Conservation (phyloP, 2,329 filamentous ascomycete genomes). For the Claviceps fusiformis region DNA sequence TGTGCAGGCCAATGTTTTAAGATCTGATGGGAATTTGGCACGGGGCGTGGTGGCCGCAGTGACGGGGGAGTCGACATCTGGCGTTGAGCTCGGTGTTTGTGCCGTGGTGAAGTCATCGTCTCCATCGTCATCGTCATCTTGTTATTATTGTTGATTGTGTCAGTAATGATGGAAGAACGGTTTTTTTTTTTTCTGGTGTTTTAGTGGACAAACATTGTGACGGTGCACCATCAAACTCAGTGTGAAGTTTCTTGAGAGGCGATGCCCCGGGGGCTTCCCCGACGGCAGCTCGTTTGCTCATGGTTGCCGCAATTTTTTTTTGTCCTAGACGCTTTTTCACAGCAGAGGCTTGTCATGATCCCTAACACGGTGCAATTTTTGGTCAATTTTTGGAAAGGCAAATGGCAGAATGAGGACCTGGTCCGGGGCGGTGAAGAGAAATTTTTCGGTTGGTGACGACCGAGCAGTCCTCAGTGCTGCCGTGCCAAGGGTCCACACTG, state of each 20-base stretch:
- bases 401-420: conserved; percentile 19
- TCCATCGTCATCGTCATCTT: conserved; percentile 12
- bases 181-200: background rate
- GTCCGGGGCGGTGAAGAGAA: conserved; percentile 20
- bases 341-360: background rate
- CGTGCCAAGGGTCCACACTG: too few species aligned
- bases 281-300: conserved; percentile 20
- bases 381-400: background rate
- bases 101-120: conserved; percentile 21
- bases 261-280: conserved; percentile 13
- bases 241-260: conserved; percentile 14
- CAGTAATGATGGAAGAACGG: background rate
- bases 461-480: background rate
- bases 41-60: conserved; percentile 28
- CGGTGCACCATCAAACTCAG: conserved; percentile 8
- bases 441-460: conserved; percentile 17
- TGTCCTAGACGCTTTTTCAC: background rate
- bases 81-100: conserved; percentile 20
- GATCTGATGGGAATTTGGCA: conserved; percentile 50
- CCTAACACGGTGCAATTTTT: background rate
- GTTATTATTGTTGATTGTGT: background rate
- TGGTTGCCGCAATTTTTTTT: conserved; percentile 5
- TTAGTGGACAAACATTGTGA: conserved; percentile 11
- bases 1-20: conserved; percentile 66
- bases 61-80: conserved; percentile 18